Evolutionary conservation across 176 grass and related monocot species (phyloP).

Genomic region (Triticum aestivum): DNA sequence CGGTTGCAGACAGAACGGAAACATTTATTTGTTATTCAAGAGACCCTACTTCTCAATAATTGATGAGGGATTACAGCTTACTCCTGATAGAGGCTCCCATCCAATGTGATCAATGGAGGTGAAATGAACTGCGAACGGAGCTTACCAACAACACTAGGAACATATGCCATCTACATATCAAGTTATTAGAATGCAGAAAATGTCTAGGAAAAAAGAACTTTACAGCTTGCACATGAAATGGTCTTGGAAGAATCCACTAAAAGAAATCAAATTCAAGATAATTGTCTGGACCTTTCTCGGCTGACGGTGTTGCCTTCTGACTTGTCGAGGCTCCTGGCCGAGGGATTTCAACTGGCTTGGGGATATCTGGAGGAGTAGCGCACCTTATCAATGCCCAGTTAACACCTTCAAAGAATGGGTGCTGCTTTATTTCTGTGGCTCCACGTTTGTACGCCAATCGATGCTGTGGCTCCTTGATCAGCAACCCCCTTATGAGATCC

Average conservation of each 20-base stretch:
- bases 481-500: conserved; percentile 75
- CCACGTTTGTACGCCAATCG: conserved; percentile 73
- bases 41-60: conserved; percentile 15
- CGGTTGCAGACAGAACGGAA: not conserved
- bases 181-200: conserved; percentile 40
- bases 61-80: conserved; percentile 19
- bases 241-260: conserved; percentile 33
- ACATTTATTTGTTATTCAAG: conserved; percentile 35
- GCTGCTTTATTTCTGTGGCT: conserved; percentile 84
- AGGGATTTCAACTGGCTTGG: conserved; percentile 56
- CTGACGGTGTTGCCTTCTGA: conserved; percentile 30
- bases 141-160: conserved; percentile 14
- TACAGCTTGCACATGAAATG: conserved; percentile 38
- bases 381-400: conserved; percentile 88
- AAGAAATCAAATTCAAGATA: conserved; percentile 93
- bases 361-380: conserved; percentile 67
- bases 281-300: conserved; percentile 51
- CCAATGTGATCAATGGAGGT: conserved; percentile 15
- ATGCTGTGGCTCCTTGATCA: conserved; percentile 83
- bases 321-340: conserved; percentile 50
- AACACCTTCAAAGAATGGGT: conserved; percentile 74
- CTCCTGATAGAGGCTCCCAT: conserved; percentile 12
- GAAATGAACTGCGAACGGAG: conserved; percentile 15
- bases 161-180: conserved; percentile 43
- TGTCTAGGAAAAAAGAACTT: conserved; percentile 24